These are phyloP conservation scores for Rhodotorula mucilaginosa DNA, from an alignment of 1,284 basidiomycete species.

Conservation along the genomic window DNA sequence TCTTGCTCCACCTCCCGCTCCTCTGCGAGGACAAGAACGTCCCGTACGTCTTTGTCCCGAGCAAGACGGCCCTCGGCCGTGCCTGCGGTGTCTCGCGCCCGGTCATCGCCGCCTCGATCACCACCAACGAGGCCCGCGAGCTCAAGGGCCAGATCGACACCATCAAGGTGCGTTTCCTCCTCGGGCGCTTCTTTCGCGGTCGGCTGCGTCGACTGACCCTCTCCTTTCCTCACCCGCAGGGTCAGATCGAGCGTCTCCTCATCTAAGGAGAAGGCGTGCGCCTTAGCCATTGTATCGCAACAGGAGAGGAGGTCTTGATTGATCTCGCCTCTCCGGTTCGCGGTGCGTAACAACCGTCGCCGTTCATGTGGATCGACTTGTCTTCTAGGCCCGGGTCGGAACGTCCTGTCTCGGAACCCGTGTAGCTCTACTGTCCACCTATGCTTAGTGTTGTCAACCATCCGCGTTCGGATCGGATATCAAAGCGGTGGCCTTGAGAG, in stretches of 20 bases:
- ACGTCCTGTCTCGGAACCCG: too few relatives aligned
- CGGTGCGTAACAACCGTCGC: too few relatives aligned
- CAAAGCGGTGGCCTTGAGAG: too few relatives aligned
- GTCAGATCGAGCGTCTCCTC: constrained; percentile 76
- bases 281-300: not conserved
- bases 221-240: constrained; percentile 41
- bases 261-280: constrained; percentile 48
- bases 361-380: too few relatives aligned
- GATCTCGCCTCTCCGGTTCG: constrained; percentile 5
- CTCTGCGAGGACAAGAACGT: constrained; percentile 91
- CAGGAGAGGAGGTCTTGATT: constrained; percentile 17
- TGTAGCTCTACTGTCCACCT: too few relatives aligned
- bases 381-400: too few relatives aligned
- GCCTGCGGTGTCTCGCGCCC: constrained; percentile 95
- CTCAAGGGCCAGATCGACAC: constrained; percentile 84
- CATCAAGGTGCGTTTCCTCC: constrained; percentile 59
- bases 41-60: constrained; percentile 85
- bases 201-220: not conserved
- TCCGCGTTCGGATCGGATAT: too few relatives aligned
- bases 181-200: too few relatives aligned
- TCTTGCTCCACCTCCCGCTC: constrained; percentile 92
- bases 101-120: constrained; percentile 92
- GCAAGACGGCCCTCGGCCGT: constrained; percentile 89
- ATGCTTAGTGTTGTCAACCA: not conserved
- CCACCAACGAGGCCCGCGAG: constrained; percentile 92